These are phyloP conservation scores for Trichophyton verrucosum DNA, from an alignment of 2,329 filamentous ascomycete species.

Conservation along the genomic window DNA sequence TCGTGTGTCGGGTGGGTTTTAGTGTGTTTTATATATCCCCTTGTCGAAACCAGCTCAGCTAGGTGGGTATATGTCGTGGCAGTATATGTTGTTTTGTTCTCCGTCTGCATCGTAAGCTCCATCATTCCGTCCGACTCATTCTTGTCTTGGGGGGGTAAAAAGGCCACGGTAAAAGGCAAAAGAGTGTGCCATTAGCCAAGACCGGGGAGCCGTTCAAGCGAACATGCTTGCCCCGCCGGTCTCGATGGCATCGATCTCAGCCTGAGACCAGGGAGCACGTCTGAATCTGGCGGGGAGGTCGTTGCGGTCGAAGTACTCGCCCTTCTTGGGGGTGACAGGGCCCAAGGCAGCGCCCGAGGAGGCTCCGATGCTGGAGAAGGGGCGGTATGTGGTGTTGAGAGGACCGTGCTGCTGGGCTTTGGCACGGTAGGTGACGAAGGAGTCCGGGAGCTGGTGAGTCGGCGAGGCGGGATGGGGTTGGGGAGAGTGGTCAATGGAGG, in stretches of 20 bases:
- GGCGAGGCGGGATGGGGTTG: conserved; percentile 48
- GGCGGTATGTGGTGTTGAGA: conserved; percentile 29
- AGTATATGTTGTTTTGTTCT: not conserved
- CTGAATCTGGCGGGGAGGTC: conserved; percentile 80
- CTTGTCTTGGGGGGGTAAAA: not conserved
- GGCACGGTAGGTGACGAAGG: conserved; percentile 49
- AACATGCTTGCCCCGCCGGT: conserved; percentile 69
- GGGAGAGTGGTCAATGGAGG: conserved; percentile 42
- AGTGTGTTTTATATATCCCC: not conserved
- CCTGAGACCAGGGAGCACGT: conserved; percentile 56
- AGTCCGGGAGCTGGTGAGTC: conserved; percentile 44
- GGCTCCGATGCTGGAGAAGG: conserved; percentile 42
- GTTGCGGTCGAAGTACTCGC: conserved; percentile 75
- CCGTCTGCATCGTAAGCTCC: not conserved
- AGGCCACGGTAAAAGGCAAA: not conserved
- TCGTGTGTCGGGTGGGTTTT: not conserved
- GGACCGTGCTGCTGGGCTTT: conserved; percentile 55
- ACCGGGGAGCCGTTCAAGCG: conserved; percentile 26
- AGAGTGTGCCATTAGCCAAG: not conserved
- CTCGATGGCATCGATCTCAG: conserved; percentile 93
- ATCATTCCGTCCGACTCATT: not conserved
- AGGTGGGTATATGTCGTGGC: conserved; percentile 3
- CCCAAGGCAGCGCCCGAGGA: conserved; percentile 59
- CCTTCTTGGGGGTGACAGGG: conserved; percentile 55
- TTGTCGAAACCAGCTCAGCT: not conserved